Base-by-base conservation (phyloP, 2,329 filamentous ascomycete species). In the Neopestalotiopsis sp. region DNA sequence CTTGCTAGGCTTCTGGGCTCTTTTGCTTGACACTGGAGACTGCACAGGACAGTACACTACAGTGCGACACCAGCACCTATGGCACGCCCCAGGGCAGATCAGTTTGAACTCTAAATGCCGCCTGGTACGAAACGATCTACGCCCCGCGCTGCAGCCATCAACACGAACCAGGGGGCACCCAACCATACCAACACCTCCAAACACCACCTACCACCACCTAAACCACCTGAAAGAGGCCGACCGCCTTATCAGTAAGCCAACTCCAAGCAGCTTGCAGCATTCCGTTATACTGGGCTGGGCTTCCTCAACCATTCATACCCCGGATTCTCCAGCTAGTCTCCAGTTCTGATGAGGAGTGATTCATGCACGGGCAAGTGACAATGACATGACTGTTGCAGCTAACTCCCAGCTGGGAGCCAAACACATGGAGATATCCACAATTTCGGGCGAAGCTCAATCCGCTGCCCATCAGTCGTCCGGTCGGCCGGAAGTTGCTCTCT, bases 361-460 rank as follows among this genome's bases (percentile, higher is more conserved):
- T 53, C 45, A 53, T 53, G 45, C 45, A 53, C 45, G 45, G n/a
- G 45, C 17, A 20, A 49, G 45, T 53, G 45, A 53, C 17, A 53
- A 53, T 53, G 45, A 53, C 45, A 53, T 53, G 45, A 17, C 45
- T 9, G 17, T n/a, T n/a, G 45, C 45, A 53, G 45, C 45, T 24
- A 53, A 53, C 13, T n/a, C 7, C 45, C n/a, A 53, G 45, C 45
- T 53, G 45, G 45, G 7, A 17, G 20, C 6, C n/a, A 20, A n/a
- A 6, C 13, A 49, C 20, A n/a, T 24, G 17, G 9, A 53, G 45
- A 14, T 53, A 53, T 53, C 45, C 45, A 53, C 45, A n/a, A 53
- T n/a, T 53, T 53, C 45, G 45, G 45, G 45, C 45, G 45, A 53
- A n/a, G 45, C 45, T 53, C 45, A 53, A 53, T n/a, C 24, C 45